Conservation (phyloP, 2,329 filamentous ascomycete genomes). For the Ceratocystis alfenasii region DNA sequence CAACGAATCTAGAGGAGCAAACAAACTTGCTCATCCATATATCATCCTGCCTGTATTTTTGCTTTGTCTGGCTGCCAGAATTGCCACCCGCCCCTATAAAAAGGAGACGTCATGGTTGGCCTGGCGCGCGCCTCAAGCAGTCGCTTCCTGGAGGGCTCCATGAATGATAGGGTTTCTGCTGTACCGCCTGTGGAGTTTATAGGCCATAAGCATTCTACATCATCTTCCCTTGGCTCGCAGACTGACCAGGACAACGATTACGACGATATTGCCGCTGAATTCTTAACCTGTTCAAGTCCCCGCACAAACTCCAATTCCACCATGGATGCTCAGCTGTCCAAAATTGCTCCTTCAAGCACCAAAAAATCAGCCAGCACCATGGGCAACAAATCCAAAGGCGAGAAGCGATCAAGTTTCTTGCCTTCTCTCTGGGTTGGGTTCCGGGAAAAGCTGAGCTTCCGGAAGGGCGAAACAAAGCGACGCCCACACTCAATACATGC, state of each 20-base stretch:
- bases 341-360: slow-evolving; percentile 13
- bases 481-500: slow-evolving; percentile 21
- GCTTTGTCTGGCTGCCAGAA: neutral
- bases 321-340: slow-evolving; percentile 8
- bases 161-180: slow-evolving; percentile 68
- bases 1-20: slow-evolving; percentile 2
- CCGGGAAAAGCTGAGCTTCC: slow-evolving; percentile 26
- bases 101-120: slow-evolving; percentile 17
- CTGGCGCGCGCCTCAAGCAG: slow-evolving; percentile 32
- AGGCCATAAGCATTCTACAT: slow-evolving; percentile 26
- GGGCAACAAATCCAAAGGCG: slow-evolving; percentile 16
- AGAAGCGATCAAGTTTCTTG: slow-evolving; percentile 22
- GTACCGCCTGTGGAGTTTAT: slow-evolving; percentile 59
- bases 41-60: neutral
- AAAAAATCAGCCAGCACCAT: slow-evolving; percentile 15
- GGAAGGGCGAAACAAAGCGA: slow-evolving; percentile 20
- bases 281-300: slow-evolving; percentile 20
- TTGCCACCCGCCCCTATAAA: slow-evolving; percentile 8
- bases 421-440: slow-evolving; percentile 27
- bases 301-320: slow-evolving; percentile 12
- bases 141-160: slow-evolving; percentile 67
- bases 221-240: slow-evolving; percentile 24
- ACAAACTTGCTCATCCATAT: neutral
- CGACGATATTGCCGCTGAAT: slow-evolving; percentile 24
- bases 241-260: slow-evolving; percentile 25